These are phyloP conservation scores for Trichoderma hamatum DNA, from an alignment of 2,329 filamentous ascomycete species.

Conservation along the genomic window DNA sequence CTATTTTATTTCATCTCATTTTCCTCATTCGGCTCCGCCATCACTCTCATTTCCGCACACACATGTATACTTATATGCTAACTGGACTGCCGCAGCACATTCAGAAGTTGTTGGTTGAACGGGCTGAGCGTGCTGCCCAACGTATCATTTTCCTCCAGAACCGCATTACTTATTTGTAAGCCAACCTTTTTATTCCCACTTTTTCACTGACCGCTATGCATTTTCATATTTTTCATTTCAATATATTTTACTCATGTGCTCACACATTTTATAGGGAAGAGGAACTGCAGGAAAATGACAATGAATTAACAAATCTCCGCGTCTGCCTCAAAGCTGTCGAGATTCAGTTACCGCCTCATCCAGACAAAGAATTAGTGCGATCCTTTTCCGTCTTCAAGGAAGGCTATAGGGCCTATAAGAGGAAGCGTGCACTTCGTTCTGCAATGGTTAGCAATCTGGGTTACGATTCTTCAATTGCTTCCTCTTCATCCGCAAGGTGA, in stretches of 20 bases:
- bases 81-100: conserved; percentile 53
- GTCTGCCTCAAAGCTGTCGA: conserved; percentile 66
- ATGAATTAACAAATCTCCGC: conserved; percentile 63
- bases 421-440: conserved; percentile 44
- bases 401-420: conserved; percentile 57
- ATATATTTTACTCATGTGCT: neutral
- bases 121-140: conserved; percentile 59
- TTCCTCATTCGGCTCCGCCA: neutral
- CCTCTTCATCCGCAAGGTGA: conserved; percentile 33
- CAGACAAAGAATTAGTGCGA: conserved; percentile 59
- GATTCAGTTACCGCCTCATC: conserved; percentile 56
- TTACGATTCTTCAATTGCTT: conserved; percentile 35
- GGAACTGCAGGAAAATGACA: conserved; percentile 59
- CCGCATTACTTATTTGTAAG: conserved; percentile 60
- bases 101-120: conserved; percentile 60
- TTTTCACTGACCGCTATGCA: neutral
- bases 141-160: conserved; percentile 63
- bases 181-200: conserved; percentile 22
- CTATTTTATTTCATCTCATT: neutral
- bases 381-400: conserved; percentile 65
- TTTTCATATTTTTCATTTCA: conserved; percentile 21
- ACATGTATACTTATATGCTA: neutral
- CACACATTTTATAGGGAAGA: conserved; percentile 49
- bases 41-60: neutral
- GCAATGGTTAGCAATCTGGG: conserved; percentile 37